Evolutionary conservation across 78 protist species (phyloP).

Genomic region (Dictyostelium brefeldianum): DNA sequence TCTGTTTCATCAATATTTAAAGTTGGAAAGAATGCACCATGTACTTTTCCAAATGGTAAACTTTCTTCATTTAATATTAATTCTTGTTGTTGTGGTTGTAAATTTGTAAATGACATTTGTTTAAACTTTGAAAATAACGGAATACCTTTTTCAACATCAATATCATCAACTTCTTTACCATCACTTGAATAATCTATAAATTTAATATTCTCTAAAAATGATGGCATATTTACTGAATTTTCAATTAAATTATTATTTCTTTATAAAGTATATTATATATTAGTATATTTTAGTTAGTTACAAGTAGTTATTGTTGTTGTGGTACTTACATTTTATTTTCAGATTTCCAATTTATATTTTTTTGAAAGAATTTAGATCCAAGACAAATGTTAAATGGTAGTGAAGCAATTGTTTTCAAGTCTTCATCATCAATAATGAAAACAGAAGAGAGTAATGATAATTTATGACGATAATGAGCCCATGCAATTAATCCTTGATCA

Average conservation of each 20-base stretch:
- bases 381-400: slow-evolving; percentile 39
- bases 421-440: slow-evolving; percentile 54
- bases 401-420: neutral
- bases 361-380: slow-evolving; percentile 50
- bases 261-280: neutral
- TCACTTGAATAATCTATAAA: slow-evolving; percentile 28
- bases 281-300: neutral
- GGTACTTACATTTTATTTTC: slow-evolving; percentile 44
- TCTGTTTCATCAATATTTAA: neutral
- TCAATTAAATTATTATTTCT: slow-evolving; percentile 44
- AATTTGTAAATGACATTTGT: neutral
- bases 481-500: slow-evolving; percentile 45
- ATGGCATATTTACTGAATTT: slow-evolving; percentile 30
- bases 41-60: slow-evolving; percentile 15
- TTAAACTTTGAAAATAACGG: slow-evolving; percentile 28
- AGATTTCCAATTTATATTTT: neutral
- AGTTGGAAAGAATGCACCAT: slow-evolving; percentile 62
- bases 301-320: neutral
- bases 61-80: slow-evolving; percentile 18
- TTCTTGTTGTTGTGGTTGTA: neutral
- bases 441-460: slow-evolving; percentile 28
- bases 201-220: slow-evolving; percentile 52
- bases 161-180: too few relatives aligned
- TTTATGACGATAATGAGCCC: slow-evolving; percentile 60
- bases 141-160: slow-evolving; percentile 40